Evolutionary conservation across 345 rosid species (phyloP).

Genomic region (Syzygium jambos): DNA sequence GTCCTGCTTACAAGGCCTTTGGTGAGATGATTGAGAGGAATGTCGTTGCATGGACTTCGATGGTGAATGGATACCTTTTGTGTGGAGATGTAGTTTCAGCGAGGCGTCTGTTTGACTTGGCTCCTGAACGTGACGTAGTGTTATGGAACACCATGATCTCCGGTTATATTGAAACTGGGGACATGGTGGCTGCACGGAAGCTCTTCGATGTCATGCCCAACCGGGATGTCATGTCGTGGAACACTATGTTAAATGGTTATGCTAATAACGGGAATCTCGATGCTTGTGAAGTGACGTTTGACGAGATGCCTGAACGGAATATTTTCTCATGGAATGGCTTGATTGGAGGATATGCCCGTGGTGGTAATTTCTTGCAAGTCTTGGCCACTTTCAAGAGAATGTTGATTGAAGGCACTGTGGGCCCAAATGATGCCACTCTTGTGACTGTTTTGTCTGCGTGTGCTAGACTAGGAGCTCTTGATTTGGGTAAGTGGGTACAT

Average conservation of each 20-base stretch:
- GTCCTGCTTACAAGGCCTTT: conserved; percentile 51
- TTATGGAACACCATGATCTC: conserved; percentile 72
- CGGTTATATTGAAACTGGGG: conserved; percentile 55
- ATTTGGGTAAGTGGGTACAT: conserved; percentile 65
- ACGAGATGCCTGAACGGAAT: conserved; percentile 62
- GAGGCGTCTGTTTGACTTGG: conserved; percentile 50
- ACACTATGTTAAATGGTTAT: conserved; percentile 54
- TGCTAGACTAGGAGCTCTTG: conserved; percentile 74
- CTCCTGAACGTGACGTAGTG: conserved; percentile 68
- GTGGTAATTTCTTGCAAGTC: conserved; percentile 34
- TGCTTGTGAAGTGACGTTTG: conserved; percentile 47
- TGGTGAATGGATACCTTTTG: conserved; percentile 49
- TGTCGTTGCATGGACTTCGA: conserved; percentile 66
- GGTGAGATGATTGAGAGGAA: conserved; percentile 64
- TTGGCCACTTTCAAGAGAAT: conserved; percentile 51
- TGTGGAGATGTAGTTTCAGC: conserved; percentile 49
- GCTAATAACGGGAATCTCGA: conserved; percentile 42
- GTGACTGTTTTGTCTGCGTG: conserved; percentile 67
- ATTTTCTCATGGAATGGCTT: conserved; percentile 77
- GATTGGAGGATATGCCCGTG: conserved; percentile 49
- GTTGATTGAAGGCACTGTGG: conserved; percentile 17
- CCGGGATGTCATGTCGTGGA: conserved; percentile 83
- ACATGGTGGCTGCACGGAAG: conserved; percentile 47
- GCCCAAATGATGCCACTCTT: conserved; percentile 73
- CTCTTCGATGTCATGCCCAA: conserved; percentile 62